phyloP scores from a whole-genome alignment of 2,329 filamentous ascomycete genomes.

The Trichoderma oligosporum region DNA sequence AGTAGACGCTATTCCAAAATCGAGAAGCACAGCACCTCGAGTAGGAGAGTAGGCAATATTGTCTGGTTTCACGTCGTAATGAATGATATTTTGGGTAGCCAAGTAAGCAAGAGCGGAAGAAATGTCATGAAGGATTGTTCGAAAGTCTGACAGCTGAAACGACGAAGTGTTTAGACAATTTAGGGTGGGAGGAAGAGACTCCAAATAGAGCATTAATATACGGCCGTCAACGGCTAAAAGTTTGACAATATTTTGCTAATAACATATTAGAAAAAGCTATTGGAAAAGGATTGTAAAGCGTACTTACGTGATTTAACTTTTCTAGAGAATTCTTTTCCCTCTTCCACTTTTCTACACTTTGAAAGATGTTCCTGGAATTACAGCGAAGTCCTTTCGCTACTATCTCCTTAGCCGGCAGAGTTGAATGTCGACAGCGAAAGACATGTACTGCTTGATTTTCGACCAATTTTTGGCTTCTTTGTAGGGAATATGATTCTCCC shows the following conservation, averaged over 20 bases:
- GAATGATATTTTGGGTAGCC: not conserved
- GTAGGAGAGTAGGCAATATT: not conserved
- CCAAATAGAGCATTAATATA: not conserved
- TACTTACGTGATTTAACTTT: not conserved
- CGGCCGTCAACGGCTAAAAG: not conserved
- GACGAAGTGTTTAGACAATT: not conserved
- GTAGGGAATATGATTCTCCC: not conserved
- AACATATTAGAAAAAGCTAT: not conserved
- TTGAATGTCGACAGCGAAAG: not conserved
- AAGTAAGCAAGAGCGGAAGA: not conserved
- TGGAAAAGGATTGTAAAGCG: not conserved
- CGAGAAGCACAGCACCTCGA: conserved; percentile 16
- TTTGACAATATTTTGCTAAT: not conserved
- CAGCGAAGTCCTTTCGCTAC: not conserved
- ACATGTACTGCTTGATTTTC: not conserved
- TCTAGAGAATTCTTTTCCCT: not conserved
- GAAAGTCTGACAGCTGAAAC: not conserved
- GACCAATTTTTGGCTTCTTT: not conserved
- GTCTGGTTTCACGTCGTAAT: not conserved
- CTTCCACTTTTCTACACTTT: not conserved
- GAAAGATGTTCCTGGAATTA: not conserved
- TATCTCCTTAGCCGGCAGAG: not conserved
- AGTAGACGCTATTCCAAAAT: not conserved
- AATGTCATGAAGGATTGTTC: not conserved
- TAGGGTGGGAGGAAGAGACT: not conserved